Evolutionary conservation across 305 asterid species (phyloP).

Genomic region (Solanum aculeatissimum): DNA sequence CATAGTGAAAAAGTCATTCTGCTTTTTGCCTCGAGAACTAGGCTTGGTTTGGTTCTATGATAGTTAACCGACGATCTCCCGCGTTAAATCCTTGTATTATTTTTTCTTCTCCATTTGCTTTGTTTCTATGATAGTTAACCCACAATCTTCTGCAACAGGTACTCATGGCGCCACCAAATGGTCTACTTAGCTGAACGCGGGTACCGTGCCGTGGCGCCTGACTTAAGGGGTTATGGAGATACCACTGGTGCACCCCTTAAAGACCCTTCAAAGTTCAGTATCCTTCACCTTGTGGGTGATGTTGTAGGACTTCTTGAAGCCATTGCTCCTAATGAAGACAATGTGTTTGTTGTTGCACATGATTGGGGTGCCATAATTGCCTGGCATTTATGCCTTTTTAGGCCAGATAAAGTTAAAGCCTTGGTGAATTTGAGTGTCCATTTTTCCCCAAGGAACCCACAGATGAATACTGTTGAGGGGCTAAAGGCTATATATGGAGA

Average conservation of each 20-base stretch:
- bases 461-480: conserved; percentile 19
- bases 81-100: not conserved
- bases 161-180: conserved; percentile 25
- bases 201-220: conserved; percentile 11
- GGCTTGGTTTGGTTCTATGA: too few species aligned
- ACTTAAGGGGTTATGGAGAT: conserved; percentile 19
- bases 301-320: conserved; percentile 1
- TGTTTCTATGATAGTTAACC: not conserved
- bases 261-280: conserved; percentile 6
- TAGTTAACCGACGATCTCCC: too few species aligned
- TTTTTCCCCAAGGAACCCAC: conserved; percentile 30
- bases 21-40: too few species aligned
- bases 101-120: not conserved
- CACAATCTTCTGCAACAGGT: not conserved
- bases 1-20: too few species aligned
- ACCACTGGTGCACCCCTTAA: conserved; percentile 7
- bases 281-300: conserved; percentile 11
- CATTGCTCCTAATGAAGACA: conserved; percentile 19
- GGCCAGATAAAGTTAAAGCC: conserved; percentile 52
- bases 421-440: conserved; percentile 46
- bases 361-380: conserved; percentile 65
- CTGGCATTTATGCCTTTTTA: conserved; percentile 41
- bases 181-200: conserved; percentile 1
- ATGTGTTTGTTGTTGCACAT: conserved; percentile 58
- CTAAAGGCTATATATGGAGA: conserved; percentile 36